These are phyloP conservation scores for Aphanomyces cochlioides DNA, from an alignment of 352 stramenopile genomes.

Conservation along the genomic window DNA sequence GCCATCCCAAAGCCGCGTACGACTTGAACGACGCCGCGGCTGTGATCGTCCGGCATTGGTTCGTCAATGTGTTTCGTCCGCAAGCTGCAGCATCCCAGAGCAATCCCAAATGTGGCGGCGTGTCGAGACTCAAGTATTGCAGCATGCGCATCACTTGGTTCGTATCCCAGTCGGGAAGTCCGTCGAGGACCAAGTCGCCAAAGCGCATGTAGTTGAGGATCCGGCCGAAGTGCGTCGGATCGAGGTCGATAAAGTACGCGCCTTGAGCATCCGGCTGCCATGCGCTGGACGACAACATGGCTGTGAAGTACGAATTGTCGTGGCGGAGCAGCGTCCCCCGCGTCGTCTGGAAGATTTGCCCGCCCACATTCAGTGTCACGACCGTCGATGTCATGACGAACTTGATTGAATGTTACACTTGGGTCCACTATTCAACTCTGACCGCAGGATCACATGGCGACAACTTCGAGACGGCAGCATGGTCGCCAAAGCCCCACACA, in stretches of 20 bases:
- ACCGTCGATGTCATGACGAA: background rate
- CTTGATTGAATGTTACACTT: too few species aligned
- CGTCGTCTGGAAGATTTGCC: conserved; percentile 20
- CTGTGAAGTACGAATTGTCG: conserved; percentile 12
- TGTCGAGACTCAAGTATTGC: conserved; percentile 13
- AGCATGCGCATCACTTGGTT: conserved; percentile 10
- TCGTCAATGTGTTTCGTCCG: background rate
- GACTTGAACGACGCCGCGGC: background rate
- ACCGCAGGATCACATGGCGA: too few species aligned
- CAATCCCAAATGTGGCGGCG: background rate
- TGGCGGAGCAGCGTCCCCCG: conserved; percentile 14
- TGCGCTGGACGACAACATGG: conserved; percentile 17
- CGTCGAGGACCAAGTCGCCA: background rate
- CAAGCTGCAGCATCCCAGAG: background rate
- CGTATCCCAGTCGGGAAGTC: background rate
- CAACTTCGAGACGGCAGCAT: background rate
- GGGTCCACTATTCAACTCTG: too few species aligned
- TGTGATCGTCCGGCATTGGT: conserved; percentile 10
- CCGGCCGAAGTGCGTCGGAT: conserved; percentile 9
- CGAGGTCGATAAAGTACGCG: conserved; percentile 30
- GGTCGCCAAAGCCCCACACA: conserved; percentile 2
- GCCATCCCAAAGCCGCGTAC: background rate
- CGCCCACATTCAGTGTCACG: conserved; percentile 26
- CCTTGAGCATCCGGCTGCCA: conserved; percentile 29
- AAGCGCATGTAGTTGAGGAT: conserved; percentile 24